Evolutionary conservation across 2,329 filamentous ascomycete genomes (phyloP).

Genomic region (Didymella arachidicola): DNA sequence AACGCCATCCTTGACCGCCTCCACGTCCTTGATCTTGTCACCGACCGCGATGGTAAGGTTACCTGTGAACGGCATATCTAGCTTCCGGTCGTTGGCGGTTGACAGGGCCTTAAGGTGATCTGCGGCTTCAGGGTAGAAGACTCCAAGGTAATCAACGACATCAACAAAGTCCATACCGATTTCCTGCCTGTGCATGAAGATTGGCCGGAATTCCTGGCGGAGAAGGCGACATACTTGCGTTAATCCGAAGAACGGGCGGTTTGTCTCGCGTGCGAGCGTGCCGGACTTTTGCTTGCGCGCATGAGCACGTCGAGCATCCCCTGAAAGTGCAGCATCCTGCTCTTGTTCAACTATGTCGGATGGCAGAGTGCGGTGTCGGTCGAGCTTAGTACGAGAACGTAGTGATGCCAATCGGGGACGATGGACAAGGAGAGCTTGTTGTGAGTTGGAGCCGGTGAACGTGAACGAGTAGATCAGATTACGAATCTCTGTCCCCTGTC

Average conservation of each 20-base stretch:
- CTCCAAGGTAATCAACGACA: slow-evolving; percentile 28
- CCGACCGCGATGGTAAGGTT: slow-evolving; percentile 42
- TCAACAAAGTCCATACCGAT: slow-evolving; percentile 40
- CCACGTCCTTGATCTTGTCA: slow-evolving; percentile 20
- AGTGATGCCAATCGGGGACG: slow-evolving; percentile 38
- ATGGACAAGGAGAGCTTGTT: slow-evolving; percentile 38
- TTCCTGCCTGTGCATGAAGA: slow-evolving; percentile 37
- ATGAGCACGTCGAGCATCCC: slow-evolving; percentile 3
- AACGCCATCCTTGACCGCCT: slow-evolving; percentile 26
- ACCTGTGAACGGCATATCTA: slow-evolving; percentile 32
- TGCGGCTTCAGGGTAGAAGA: slow-evolving; percentile 30
- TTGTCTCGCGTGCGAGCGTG: slow-evolving; percentile 20
- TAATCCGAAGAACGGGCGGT: slow-evolving; percentile 37
- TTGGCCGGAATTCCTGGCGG: slow-evolving; percentile 36
- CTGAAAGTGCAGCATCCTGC: slow-evolving; percentile 18
- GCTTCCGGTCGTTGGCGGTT: slow-evolving; percentile 1
- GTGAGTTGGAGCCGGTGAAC: slow-evolving; percentile 10
- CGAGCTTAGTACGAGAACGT: slow-evolving; percentile 33
- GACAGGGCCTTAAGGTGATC: slow-evolving; percentile 13
- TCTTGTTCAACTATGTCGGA: slow-evolving; percentile 28
- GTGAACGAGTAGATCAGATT: slow-evolving; percentile 38
- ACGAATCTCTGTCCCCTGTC: slow-evolving; percentile 32
- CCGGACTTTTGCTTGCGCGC: slow-evolving; percentile 13
- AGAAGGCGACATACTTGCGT: slow-evolving; percentile 39
- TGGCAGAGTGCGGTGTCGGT: slow-evolving; percentile 24